Evolutionary conservation across 306 rosid species (phyloP).

Genomic region (Luffa acutangula): DNA sequence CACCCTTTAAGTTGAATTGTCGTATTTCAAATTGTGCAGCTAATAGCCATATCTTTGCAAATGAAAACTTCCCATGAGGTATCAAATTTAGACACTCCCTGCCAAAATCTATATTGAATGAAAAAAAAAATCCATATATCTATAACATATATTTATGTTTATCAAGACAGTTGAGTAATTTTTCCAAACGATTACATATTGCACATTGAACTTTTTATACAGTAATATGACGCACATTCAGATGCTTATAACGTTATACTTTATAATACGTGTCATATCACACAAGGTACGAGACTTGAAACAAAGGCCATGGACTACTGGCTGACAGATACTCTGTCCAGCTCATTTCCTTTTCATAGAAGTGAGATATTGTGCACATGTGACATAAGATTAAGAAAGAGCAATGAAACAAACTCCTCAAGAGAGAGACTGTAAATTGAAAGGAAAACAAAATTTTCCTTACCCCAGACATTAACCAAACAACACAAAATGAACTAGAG

Average conservation of each 20-base stretch:
- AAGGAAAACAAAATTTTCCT: not conserved
- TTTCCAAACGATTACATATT: not conserved
- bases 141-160: not conserved
- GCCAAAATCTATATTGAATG: slow-evolving; percentile 15
- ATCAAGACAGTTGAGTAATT: not conserved
- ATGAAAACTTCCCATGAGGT: slow-evolving; percentile 78
- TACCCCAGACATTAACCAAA: not conserved
- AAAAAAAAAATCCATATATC: not conserved
- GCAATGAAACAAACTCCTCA: not conserved
- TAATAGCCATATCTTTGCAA: slow-evolving; percentile 92
- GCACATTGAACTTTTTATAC: not conserved
- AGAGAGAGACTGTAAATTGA: not conserved
- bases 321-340: not conserved
- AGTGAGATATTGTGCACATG: not conserved
- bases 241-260: not conserved
- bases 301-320: not conserved
- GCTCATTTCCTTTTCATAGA: not conserved
- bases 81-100: slow-evolving; percentile 81
- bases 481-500: not conserved
- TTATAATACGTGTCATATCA: not conserved
- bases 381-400: not conserved
- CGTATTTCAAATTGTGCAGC: slow-evolving; percentile 93
- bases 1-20: slow-evolving; percentile 63
- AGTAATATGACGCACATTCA: not conserved
- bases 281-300: not conserved